Base-by-base conservation (phyloP, 345 rosid species). In the Gossypium rotundifolium region DNA sequence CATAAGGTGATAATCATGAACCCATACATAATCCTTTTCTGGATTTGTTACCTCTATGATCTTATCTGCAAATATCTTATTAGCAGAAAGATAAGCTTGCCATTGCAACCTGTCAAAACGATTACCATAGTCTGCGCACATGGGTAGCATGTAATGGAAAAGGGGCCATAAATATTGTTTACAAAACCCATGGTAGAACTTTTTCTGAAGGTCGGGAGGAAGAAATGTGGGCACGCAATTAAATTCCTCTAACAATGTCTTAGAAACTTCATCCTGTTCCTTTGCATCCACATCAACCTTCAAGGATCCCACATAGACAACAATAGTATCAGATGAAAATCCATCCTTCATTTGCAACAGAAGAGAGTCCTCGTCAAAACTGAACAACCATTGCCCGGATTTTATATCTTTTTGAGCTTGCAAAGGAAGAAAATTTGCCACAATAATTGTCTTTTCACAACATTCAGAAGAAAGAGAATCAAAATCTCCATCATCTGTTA, bases 1-100 rank as follows among this genome's bases (percentile, higher is more conserved):
- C 87, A 84, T 84, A 66, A 84, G 79, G 77, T 84, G 87, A 75
- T 84, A 82, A 38, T 84, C 87, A 76, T 84, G 87, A 17, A 84
- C 75, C 87, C 87, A 84, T n/a, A 84, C 78, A 66, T 59, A 81
- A 71, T 84, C 86, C 25, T 81, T 79, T 44, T 81, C 87, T 20
- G 83, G 83, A 66, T 82, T 84, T 58, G 78, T 68, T 42, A 82
- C 84, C 81, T 79, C 87, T 45, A 84, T 70, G 49, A 84, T 79
- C 81, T 76, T 80, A 7, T 82, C 77, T 18, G 74, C 77, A 70
- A 84, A 84, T 59, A 80, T 72, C 73, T 78, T 84, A 63, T 84
- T 84, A 20, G 84, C 82, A 3, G 83, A 71, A 20, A 84, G 71
- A 69, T 84, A 84, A 49, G 87, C 79, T 71, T 84, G 83, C 87